Evolutionary conservation across 1,139 yeast genomes (phyloP).

Genomic region (Kodamaea ohmeri): DNA sequence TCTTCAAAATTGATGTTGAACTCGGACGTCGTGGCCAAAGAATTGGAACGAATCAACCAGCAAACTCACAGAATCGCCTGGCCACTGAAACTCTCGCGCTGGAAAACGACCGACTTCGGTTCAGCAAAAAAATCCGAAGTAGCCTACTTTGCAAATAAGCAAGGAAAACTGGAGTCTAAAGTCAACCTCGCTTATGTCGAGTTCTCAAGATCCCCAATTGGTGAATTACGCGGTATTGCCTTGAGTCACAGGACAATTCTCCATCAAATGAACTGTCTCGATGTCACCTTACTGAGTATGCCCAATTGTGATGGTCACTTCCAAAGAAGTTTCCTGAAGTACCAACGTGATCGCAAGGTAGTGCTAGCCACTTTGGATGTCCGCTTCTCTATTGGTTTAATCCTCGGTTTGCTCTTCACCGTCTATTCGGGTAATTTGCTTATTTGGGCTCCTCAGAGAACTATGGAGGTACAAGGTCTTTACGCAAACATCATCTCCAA

Average conservation of each 20-base stretch:
- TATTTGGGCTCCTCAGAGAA: slow-evolving; percentile 74
- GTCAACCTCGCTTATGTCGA: slow-evolving; percentile 87
- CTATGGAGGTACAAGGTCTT: slow-evolving; percentile 80
- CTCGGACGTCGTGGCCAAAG: slow-evolving; percentile 74
- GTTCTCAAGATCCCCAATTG: slow-evolving; percentile 85
- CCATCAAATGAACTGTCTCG: slow-evolving; percentile 81
- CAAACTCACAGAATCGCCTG: slow-evolving; percentile 30
- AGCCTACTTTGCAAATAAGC: slow-evolving; percentile 20
- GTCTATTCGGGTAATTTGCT: slow-evolving; percentile 82
- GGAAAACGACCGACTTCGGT: slow-evolving; percentile 91
- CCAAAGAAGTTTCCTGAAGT: slow-evolving; percentile 30
- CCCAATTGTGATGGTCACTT: slow-evolving; percentile 48
- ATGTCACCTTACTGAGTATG: slow-evolving; percentile 63
- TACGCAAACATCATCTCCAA: slow-evolving; percentile 79
- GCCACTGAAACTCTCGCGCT: slow-evolving; percentile 53
- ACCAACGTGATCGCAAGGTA: slow-evolving; percentile 31
- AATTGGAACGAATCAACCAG: slow-evolving; percentile 54
- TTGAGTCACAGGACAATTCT: slow-evolving; percentile 83
- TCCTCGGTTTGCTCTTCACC: slow-evolving; percentile 75
- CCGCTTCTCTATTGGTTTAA: slow-evolving; percentile 83
- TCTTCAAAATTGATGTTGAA: slow-evolving; percentile 76
- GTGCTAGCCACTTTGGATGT: slow-evolving; percentile 78
- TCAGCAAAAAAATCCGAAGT: slow-evolving; percentile 48
- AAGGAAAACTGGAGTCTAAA: slow-evolving; percentile 16
- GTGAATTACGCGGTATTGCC: slow-evolving; percentile 91